Evolutionary conservation across 331 rosid genomes (phyloP).

Genomic region (Quercus lobata): DNA sequence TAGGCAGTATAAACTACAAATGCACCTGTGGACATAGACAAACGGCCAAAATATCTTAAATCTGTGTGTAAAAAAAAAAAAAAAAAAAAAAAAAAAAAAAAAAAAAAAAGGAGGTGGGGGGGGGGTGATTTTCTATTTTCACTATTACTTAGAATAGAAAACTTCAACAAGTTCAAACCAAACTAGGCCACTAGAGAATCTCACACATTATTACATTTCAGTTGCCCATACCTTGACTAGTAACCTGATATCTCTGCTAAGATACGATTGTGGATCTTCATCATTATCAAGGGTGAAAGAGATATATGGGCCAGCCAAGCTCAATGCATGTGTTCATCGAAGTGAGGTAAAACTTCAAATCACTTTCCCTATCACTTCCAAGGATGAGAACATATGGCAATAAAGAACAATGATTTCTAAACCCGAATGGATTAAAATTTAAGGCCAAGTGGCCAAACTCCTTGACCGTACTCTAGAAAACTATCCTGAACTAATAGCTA

Average conservation of each 20-base stretch:
- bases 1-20: too few relatives aligned
- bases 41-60: too few relatives aligned
- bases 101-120: accelerated
- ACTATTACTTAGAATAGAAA: too few relatives aligned
- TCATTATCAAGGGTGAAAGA: background rate
- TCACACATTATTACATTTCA: slow-evolving; percentile 22
- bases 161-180: background rate
- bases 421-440: slow-evolving; percentile 12
- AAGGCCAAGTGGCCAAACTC: slow-evolving; percentile 9
- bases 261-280: background rate
- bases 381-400: slow-evolving; percentile 12
- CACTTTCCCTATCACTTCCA: slow-evolving; percentile 1
- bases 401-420: slow-evolving; percentile 9
- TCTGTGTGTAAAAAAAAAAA: too few relatives aligned
- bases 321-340: slow-evolving; percentile 17
- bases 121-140: too few relatives aligned
- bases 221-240: slow-evolving; percentile 22
- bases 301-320: slow-evolving; percentile 9
- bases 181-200: background rate
- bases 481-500: slow-evolving; percentile 1
- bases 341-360: slow-evolving; percentile 22
- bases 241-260: slow-evolving; percentile 20
- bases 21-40: too few relatives aligned
- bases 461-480: background rate
- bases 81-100: too few relatives aligned